Evolutionary conservation across 495 filamentous ascomycete genomes (phyloP).

Genomic region (Schizothecium vesticola): DNA sequence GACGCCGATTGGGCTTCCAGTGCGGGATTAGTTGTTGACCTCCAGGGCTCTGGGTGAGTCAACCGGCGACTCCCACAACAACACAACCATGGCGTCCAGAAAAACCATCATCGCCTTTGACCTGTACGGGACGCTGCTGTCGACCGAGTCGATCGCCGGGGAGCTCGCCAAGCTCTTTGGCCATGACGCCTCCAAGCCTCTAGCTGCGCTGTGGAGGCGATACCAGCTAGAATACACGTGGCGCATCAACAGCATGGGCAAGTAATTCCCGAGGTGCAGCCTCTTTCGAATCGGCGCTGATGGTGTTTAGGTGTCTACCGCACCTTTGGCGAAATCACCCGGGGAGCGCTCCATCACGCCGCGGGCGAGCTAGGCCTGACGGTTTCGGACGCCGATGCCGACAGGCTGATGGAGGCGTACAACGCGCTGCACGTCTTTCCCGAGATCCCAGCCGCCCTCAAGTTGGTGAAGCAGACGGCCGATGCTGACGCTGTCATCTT

Average conservation of each 20-base stretch:
- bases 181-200: slow-evolving; percentile 47
- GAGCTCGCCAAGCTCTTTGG: slow-evolving; percentile 48
- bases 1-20: neutral
- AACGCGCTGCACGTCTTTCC: slow-evolving; percentile 63
- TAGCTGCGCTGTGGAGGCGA: slow-evolving; percentile 50
- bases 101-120: slow-evolving; percentile 63
- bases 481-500: slow-evolving; percentile 59
- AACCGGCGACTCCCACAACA: slow-evolving; percentile 6
- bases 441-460: slow-evolving; percentile 54
- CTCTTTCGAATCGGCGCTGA: neutral
- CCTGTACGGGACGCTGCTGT: slow-evolving; percentile 68
- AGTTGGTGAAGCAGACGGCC: slow-evolving; percentile 27
- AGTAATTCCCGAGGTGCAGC: neutral
- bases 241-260: slow-evolving; percentile 77
- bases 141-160: slow-evolving; percentile 60
- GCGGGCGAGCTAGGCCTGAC: slow-evolving; percentile 47
- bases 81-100: slow-evolving; percentile 6
- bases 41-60: slow-evolving; percentile 2
- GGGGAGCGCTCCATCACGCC: slow-evolving; percentile 58
- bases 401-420: slow-evolving; percentile 59
- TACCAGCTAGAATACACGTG: slow-evolving; percentile 79
- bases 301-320: slow-evolving; percentile 50
- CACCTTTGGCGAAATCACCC: slow-evolving; percentile 61
- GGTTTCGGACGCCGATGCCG: slow-evolving; percentile 38
- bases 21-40: slow-evolving; percentile 1